Base-by-base conservation (phyloP, 768 basidiomycete species). In the Leccinum boreale region DNA sequence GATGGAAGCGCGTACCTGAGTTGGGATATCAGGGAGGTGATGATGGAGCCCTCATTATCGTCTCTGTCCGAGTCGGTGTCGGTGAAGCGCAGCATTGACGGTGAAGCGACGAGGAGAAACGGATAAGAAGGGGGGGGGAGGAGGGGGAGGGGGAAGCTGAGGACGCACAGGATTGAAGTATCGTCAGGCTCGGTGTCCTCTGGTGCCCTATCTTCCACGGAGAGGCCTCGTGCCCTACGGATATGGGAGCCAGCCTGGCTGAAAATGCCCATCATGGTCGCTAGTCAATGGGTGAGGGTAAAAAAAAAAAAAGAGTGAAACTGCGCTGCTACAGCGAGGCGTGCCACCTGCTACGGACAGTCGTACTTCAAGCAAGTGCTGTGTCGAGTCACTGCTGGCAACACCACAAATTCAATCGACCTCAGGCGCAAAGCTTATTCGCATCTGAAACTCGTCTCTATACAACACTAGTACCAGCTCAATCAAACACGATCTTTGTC, bases 31-130 rank as follows among this genome's bases (percentile, higher is more conserved):
- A 97, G 75, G 12, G 87, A 87, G 59, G 84, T 71, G 71, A 97
- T 89, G 64, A 98, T 83, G 48, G 93, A 96, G 52, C 94, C 94
- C 71, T 98, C 90, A 74, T 94, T 81, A 73, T 95, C 93, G 74
- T 96, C 93, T 74, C 92, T 92, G 44, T 78, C 67, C 57, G 60
- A 66, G 70, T 78, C 68, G 72, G 73, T 11, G 62, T 72, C 63
- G 24, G 64, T 62, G 59, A 62, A 68, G 55, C 66, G 67, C 75
- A 77, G 74, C 59, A 55, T 49, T 35, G 51, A 28, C 14, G 52
- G 44, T 19, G 51, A 36, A 44, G 55, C 24, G 57, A 55, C 28
- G 56, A 50, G 60, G 47, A 24, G 54, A 57, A 11, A 52, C 19
- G 51, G 45, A 53, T 47, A 42, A 58, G 85, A 69, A 71, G 24